phyloP scores from a whole-genome alignment of 169 alveolate species.

The Pseudocohnilembus persalinus region DNA sequence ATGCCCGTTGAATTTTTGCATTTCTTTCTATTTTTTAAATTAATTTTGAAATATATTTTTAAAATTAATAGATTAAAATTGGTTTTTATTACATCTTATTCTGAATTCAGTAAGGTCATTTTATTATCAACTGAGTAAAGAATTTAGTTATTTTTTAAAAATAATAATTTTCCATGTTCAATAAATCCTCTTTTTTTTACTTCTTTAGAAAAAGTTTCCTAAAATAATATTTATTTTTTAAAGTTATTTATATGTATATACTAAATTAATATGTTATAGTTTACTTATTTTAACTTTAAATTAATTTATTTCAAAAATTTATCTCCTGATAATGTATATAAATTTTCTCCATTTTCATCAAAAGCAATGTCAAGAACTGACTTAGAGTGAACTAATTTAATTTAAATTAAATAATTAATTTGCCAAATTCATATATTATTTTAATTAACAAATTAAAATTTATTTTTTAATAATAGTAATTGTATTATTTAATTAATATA shows the following conservation, averaged over 20 bases:
- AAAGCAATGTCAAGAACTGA: constrained; percentile 1
- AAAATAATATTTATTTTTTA: not conserved
- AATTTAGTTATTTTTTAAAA: constrained; percentile 1
- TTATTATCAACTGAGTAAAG: constrained; percentile 12
- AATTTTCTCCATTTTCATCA: not conserved
- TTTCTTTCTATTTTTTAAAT: not conserved
- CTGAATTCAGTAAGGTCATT: not conserved
- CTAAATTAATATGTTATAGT: not conserved
- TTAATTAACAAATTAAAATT: too few relatives aligned
- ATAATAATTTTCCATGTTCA: constrained; percentile 9
- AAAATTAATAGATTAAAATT: too few relatives aligned
- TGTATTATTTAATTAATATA: too few relatives aligned
- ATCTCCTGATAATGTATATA: constrained; percentile 19
- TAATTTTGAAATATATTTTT: not conserved
- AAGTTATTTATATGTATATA: not conserved
- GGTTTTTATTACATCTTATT: constrained; percentile 11
- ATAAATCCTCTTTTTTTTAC: constrained; percentile 1
- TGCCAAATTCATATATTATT: too few relatives aligned
- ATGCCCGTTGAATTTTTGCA: constrained; percentile 19
- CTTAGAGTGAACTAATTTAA: constrained; percentile 6
- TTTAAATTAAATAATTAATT: too few relatives aligned
- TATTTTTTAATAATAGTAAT: too few relatives aligned
- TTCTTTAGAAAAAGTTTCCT: constrained; percentile 13
- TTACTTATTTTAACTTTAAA: constrained; percentile 11
- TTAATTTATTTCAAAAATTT: not conserved